phyloP scores from a whole-genome alignment of 331 rosid genomes.

The Erythrophleum ivorense region DNA sequence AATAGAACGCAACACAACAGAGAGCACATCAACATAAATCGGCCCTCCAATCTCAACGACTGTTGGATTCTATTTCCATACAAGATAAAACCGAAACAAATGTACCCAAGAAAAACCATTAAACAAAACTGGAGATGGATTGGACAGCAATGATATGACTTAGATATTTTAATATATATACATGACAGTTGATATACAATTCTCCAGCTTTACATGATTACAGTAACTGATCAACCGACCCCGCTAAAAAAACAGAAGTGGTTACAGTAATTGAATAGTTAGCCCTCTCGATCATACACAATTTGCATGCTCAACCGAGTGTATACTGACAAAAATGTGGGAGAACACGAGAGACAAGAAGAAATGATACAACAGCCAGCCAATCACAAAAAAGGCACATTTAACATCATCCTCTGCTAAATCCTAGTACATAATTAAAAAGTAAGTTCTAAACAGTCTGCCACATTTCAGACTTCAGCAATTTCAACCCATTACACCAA shows the following conservation, averaged over 20 bases:
- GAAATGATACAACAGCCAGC: constrained; percentile 66
- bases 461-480: constrained; percentile 62
- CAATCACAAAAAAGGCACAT: constrained; percentile 56
- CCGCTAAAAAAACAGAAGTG: neutral
- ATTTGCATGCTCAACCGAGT: constrained; percentile 48
- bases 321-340: constrained; percentile 46
- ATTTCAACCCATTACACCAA: constrained; percentile 76
- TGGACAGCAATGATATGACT: neutral
- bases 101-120: neutral
- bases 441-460: constrained; percentile 58
- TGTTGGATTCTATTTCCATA: no score
- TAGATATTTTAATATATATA: constrained; percentile 30
- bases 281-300: constrained; percentile 57
- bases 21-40: no score
- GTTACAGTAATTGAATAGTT: constrained; percentile 58
- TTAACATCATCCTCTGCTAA: constrained; percentile 66
- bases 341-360: neutral
- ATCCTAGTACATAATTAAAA: constrained; percentile 81
- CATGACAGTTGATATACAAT: constrained; percentile 48
- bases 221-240: no score
- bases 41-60: no score
- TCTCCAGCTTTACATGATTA: constrained; percentile 29
- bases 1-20: no score
- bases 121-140: constrained; percentile 34
- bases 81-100: no score